A percentile compares a stretch with the other conserved stretches of the same genome.
These are phyloP conservation scores for Lactarius hatsudake DNA, from an alignment of 768 basidiomycete genomes.

Conservation along the genomic window DNA sequence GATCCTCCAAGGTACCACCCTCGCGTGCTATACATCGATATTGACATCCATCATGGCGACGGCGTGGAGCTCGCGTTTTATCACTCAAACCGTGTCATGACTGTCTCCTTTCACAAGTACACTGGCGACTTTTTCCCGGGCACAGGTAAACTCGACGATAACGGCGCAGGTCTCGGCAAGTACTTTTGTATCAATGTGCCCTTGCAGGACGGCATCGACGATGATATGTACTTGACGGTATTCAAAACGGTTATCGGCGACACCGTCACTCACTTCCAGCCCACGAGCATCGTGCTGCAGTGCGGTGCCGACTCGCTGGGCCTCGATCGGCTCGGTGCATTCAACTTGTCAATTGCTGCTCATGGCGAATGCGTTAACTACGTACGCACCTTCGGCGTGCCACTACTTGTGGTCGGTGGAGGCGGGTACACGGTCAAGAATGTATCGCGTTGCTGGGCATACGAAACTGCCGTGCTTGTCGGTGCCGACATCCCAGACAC, in stretches of 20 bases:
- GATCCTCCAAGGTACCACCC: slow-evolving; percentile 68
- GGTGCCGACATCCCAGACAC: slow-evolving; percentile 81
- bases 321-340: slow-evolving; percentile 91
- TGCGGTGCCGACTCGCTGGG: slow-evolving; percentile 97
- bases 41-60: slow-evolving; percentile 98
- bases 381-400: slow-evolving; percentile 88
- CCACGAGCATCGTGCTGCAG: slow-evolving; percentile 88
- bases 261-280: slow-evolving; percentile 83
- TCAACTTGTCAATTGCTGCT: slow-evolving; percentile 95
- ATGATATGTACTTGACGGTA: slow-evolving; percentile 91
- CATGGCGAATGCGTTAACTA: slow-evolving; percentile 99
- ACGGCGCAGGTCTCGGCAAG: slow-evolving; percentile 82
- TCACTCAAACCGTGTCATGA: slow-evolving; percentile 97
- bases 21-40: slow-evolving; percentile 96
- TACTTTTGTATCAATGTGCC: slow-evolving; percentile 96
- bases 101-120: slow-evolving; percentile 99
- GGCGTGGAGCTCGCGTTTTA: slow-evolving; percentile 98
- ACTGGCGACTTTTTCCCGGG: slow-evolving; percentile 98
- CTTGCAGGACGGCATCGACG: slow-evolving; percentile 93
- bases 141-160: slow-evolving; percentile 94
- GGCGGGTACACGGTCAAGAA: slow-evolving; percentile 98
- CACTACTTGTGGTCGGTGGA: slow-evolving; percentile 88
- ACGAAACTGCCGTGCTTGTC: slow-evolving; percentile 93
- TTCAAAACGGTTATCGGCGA: slow-evolving; percentile 98
- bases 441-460: slow-evolving; percentile 98